Evolutionary conservation across 805 yeast species (phyloP), one percentile per base, ranked within the genome.

Genomic region (Hanseniaspora guilliermondii): DNA sequence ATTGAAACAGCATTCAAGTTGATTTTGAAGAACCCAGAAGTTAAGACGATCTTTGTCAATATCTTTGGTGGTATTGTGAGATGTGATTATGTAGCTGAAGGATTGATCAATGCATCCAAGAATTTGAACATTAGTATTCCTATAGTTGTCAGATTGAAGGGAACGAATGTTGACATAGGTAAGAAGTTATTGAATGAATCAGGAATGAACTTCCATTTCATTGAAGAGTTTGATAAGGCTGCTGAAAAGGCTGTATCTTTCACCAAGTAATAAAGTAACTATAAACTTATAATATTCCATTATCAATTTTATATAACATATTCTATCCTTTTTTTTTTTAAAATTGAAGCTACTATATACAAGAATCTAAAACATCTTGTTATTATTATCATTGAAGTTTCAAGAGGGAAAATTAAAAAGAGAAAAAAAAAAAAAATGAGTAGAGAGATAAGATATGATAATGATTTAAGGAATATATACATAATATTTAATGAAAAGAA

Each of bases 41-140:
- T 93, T 61, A 80, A 85, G 65, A 95, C 96, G 68, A 93, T 93
- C 70, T 91, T 93, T 64, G 97, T 93, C 68, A 93, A 93, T 80
- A 93, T 93, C 66, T 93, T 93, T 66, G 99, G 99, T 71, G 98
- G 99, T 77, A 93, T 93, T 64, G 98, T 93, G 64, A 87, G 99
- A 79, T 93, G 98, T 75, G 99, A 93, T 75, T 87, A 82, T 75
- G 97, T 93, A 60, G 99, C 99, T 65, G 82, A 83, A 74, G 99
- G 99, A 73, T 80, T 93, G 69, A 89, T 93, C 65, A 86, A 89
- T 61, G 96, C 96, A 53, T 82, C 97, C 61, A 87, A 87, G 74
- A 85, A 84, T 76, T 80, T 93, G 77, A 82, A 85, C 65, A 82
- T 93, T 70, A 81, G 78, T 60, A 85, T 93, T 55, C 99, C 98